Base-by-base conservation (phyloP, 768 basidiomycete species). In the Suillus luteus region DNA sequence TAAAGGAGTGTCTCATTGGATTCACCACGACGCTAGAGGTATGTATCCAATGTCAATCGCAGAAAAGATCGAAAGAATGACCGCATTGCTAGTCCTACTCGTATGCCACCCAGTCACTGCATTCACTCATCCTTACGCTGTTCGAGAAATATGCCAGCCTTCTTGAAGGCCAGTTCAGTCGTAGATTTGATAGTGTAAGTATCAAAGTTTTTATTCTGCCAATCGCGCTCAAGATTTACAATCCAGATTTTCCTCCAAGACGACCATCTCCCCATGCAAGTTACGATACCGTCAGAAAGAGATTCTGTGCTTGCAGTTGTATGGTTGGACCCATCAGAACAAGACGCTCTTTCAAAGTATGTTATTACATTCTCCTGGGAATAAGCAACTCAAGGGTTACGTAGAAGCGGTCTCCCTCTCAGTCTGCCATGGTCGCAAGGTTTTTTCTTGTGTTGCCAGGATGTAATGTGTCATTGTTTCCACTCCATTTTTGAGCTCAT, bases 11-110 rank as follows among this genome's bases (percentile, higher is more conserved):
- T 64, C 79, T 99, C 12, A 81, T 93, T 62, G 85, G 86, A 11
- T 98, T 97, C 67, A 89, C 95, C 41, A 93, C 92, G 85, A 96
- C 95, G 0, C 79, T 99, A 1, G 95, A 97, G 85, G 96, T 95
- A 68, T 62, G 80, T 52, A 17, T 60, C 59, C 9, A 27, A 15
- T 62, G 24, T 48, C 11, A 8, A 41, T 27, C 58, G 40, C 12
- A 2, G 9, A 6, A 11, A 31, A 14, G 9, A 9, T 54, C 31
- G 59, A 6, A 22, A 61, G 40, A 55, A 62, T 65, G 48, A 65
- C 67, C 44, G 57, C 31, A 54, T 65, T 46, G 55, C 33, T 66
- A 96, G 95, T 88, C 92, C 5, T 93, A 93, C 70, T 89, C 88
- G 7, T 99, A 95, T 74, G 86, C 93, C 7, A 91, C 93, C 10